phyloP scores from a whole-genome alignment of 768 basidiomycete genomes.

The Ramaria rubella region DNA sequence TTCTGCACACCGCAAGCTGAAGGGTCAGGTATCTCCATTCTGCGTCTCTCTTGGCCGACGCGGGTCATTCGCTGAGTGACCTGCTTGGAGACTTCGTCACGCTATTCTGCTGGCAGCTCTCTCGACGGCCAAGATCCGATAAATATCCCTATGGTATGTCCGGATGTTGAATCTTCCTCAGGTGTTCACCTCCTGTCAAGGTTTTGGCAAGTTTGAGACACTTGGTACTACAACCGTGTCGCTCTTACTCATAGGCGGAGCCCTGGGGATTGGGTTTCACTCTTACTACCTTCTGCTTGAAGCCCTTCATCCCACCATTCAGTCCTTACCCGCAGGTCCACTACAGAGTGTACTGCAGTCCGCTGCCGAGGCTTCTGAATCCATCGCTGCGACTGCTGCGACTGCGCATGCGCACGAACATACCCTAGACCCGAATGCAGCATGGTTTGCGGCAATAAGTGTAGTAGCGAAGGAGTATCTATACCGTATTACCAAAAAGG shows the following conservation, averaged over 20 bases:
- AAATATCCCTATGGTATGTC: conserved; percentile 59
- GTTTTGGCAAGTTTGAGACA: conserved; percentile 92
- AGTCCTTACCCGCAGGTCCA: conserved; percentile 57
- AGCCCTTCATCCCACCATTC: conserved; percentile 58
- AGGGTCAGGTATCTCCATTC: conserved; percentile 51
- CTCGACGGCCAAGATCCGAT: conserved; percentile 70
- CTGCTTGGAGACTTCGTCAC: conserved; percentile 89
- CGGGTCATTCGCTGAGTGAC: conserved; percentile 86
- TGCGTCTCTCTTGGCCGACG: conserved; percentile 86
- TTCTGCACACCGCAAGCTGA: neutral
- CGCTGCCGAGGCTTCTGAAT: conserved; percentile 47
- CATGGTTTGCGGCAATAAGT: conserved; percentile 87
- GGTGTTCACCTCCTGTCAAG: conserved; percentile 20
- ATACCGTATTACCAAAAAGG: conserved; percentile 80
- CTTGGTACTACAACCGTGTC: conserved; percentile 89
- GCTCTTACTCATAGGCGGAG: conserved; percentile 77
- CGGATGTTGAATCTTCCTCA: neutral
- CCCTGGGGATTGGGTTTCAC: conserved; percentile 82
- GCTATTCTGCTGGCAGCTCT: conserved; percentile 81
- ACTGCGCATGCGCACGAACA: conserved; percentile 52
- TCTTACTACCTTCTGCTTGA: conserved; percentile 79
- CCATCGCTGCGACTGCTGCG: conserved; percentile 32
- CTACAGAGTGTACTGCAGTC: conserved; percentile 59
- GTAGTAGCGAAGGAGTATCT: conserved; percentile 89
- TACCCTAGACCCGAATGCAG: conserved; percentile 83